These are phyloP conservation scores for Tricholoma matsutake DNA, from an alignment of 768 basidiomycete genomes.

Conservation along the genomic window DNA sequence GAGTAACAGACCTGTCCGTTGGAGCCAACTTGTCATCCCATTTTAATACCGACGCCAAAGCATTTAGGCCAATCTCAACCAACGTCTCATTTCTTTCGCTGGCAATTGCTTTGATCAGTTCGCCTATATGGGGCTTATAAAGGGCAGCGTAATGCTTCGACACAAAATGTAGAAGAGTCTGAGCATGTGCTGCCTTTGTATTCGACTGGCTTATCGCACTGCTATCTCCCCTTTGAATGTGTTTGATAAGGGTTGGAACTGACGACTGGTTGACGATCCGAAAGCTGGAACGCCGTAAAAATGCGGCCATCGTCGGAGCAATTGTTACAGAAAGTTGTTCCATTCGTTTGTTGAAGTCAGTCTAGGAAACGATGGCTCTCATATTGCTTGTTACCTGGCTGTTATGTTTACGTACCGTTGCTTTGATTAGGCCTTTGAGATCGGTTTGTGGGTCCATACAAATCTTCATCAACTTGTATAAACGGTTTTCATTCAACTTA, in stretches of 20 bases:
- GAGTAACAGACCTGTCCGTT: slow-evolving; percentile 60
- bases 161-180: slow-evolving; percentile 51
- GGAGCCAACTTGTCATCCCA: slow-evolving; percentile 56
- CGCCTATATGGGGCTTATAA: slow-evolving; percentile 69
- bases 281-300: slow-evolving; percentile 70
- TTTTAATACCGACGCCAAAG: slow-evolving; percentile 63
- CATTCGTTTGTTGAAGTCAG: slow-evolving; percentile 74
- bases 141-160: slow-evolving; percentile 76
- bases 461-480: slow-evolving; percentile 81
- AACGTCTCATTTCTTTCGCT: slow-evolving; percentile 55
- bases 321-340: slow-evolving; percentile 65
- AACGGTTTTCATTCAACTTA: slow-evolving; percentile 76
- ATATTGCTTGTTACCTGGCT: neutral
- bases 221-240: slow-evolving; percentile 48
- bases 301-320: slow-evolving; percentile 60
- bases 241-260: slow-evolving; percentile 75
- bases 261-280: slow-evolving; percentile 83
- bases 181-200: slow-evolving; percentile 45
- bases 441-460: slow-evolving; percentile 85
- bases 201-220: slow-evolving; percentile 32
- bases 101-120: slow-evolving; percentile 70
- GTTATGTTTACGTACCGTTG: slow-evolving; percentile 49
- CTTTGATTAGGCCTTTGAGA: slow-evolving; percentile 74
- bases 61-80: slow-evolving; percentile 71
- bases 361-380: slow-evolving; percentile 34